Evolutionary conservation across 371 early-diverging fungal species (phyloP).

Genomic region (Chytridium lagenaria): DNA sequence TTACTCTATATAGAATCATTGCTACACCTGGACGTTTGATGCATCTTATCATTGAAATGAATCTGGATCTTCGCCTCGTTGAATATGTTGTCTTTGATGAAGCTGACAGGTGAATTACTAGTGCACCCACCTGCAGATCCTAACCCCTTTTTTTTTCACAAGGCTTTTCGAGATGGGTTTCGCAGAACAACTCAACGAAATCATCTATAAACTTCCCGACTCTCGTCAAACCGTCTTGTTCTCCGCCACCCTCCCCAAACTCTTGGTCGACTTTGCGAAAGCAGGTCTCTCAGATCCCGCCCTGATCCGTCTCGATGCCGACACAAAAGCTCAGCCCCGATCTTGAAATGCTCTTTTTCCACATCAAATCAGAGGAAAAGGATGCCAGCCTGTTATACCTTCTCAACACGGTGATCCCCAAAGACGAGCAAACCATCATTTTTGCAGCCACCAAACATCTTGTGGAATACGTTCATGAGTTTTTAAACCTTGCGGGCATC

Average conservation of each 20-base stretch:
- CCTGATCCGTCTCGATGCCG: constrained; percentile 90
- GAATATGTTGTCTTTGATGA: constrained; percentile 99
- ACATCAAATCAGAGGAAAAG: constrained; percentile 81
- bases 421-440: constrained; percentile 82
- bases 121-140: not conserved
- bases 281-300: constrained; percentile 90
- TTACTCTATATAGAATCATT: constrained; percentile 70
- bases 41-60: constrained; percentile 95
- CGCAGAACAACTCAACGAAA: constrained; percentile 91
- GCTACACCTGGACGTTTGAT: constrained; percentile 98
- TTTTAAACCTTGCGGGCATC: constrained; percentile 76
- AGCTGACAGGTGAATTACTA: constrained; percentile 82
- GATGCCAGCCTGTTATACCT: constrained; percentile 89
- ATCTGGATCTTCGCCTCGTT: constrained; percentile 82
- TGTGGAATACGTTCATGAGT: constrained; percentile 87
- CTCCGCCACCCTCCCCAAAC: constrained; percentile 93
- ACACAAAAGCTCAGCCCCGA: constrained; percentile 92
- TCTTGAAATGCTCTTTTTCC: constrained; percentile 83
- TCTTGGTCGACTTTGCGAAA: constrained; percentile 93
- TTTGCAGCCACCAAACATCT: constrained; percentile 97
- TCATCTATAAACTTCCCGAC: constrained; percentile 80
- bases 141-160: not conserved
- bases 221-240: constrained; percentile 89
- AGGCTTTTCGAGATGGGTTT: constrained; percentile 97
- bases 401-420: constrained; percentile 75